Conservation (phyloP, 139 green algal species). For the Coccomyxa sp. region DNA sequence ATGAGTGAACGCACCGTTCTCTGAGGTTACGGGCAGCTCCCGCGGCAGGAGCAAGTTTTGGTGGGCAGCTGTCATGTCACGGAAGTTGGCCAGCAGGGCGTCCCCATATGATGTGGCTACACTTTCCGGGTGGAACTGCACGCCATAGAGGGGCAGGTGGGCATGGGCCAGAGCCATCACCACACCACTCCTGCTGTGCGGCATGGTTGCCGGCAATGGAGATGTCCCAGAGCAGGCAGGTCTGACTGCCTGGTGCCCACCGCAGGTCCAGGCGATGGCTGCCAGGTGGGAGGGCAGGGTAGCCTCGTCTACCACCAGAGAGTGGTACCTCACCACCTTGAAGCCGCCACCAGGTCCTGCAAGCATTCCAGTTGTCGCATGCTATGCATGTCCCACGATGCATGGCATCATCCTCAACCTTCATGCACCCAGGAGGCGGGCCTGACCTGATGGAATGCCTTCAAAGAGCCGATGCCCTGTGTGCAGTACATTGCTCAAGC, state of each 20-base stretch:
- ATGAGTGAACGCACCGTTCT: too few species aligned
- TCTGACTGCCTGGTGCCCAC: slow-evolving; percentile 4
- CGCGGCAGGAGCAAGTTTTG: slow-evolving; percentile 1
- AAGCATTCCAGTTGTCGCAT: background rate
- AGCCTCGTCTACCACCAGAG: slow-evolving; percentile 69
- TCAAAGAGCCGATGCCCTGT: slow-evolving; percentile 72
- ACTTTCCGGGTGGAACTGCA: slow-evolving; percentile 97
- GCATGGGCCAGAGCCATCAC: slow-evolving; percentile 84
- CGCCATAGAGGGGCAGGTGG: slow-evolving; percentile 73
- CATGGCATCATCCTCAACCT: too few species aligned
- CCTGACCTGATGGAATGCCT: slow-evolving; percentile 62
- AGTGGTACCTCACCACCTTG: slow-evolving; percentile 88
- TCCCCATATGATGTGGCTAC: slow-evolving; percentile 75
- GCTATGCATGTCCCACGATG: too few species aligned
- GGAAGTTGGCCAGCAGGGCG: slow-evolving; percentile 85
- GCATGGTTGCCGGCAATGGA: background rate
- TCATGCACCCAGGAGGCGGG: too few species aligned
- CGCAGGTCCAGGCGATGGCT: slow-evolving; percentile 77
- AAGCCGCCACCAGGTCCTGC: slow-evolving; percentile 7
- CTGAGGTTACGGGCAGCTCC: too few species aligned
- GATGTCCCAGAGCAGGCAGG: background rate
- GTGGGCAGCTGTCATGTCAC: slow-evolving; percentile 39
- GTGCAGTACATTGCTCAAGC: slow-evolving; percentile 71
- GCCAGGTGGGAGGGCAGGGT: slow-evolving; percentile 69
- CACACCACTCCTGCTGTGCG: slow-evolving; percentile 17